These are phyloP conservation scores for Saccharomycopsis olivae DNA, from an alignment of 805 yeast species.

Conservation along the genomic window DNA sequence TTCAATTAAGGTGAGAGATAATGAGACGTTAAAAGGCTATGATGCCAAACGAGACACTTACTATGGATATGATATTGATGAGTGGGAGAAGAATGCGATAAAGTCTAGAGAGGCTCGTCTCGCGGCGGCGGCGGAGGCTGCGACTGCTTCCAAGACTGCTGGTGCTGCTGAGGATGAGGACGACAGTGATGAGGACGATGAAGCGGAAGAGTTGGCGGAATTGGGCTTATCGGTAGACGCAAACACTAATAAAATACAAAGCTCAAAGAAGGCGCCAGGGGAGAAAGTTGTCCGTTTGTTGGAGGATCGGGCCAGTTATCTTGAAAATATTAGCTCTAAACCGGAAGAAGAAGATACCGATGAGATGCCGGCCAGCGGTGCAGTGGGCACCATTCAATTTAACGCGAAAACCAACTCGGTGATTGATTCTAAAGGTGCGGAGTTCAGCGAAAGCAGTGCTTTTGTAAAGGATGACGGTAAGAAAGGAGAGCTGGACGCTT, in stretches of 20 bases:
- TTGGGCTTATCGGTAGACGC: constrained; percentile 21
- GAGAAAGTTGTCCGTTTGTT: constrained; percentile 36
- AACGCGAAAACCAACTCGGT: constrained; percentile 33
- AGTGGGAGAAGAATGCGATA: constrained; percentile 33
- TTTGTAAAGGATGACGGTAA: constrained; percentile 34
- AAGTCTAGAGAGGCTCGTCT: constrained; percentile 21
- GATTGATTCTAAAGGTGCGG: constrained; percentile 25
- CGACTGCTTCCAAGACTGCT: neutral
- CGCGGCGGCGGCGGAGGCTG: constrained; percentile 1
- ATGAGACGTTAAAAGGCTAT: constrained; percentile 26
- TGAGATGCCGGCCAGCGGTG: no score
- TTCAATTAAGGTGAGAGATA: constrained; percentile 7
- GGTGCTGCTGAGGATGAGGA: constrained; percentile 23
- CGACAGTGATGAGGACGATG: constrained; percentile 23
- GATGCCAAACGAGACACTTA: constrained; percentile 49
- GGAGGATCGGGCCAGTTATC: constrained; percentile 42
- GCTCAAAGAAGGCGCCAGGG: constrained; percentile 12
- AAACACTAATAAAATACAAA: constrained; percentile 18
- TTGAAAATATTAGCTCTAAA: constrained; percentile 28
- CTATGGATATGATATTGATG: constrained; percentile 40
- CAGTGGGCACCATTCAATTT: constrained; percentile 18
- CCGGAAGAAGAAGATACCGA: constrained; percentile 7
- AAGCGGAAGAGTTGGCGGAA: constrained; percentile 24
- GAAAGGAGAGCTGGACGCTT: no score
- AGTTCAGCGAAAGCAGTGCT: constrained; percentile 28